phyloP scores from a whole-genome alignment of 129 eudicot genomes.

The Sambucus nigra region DNA sequence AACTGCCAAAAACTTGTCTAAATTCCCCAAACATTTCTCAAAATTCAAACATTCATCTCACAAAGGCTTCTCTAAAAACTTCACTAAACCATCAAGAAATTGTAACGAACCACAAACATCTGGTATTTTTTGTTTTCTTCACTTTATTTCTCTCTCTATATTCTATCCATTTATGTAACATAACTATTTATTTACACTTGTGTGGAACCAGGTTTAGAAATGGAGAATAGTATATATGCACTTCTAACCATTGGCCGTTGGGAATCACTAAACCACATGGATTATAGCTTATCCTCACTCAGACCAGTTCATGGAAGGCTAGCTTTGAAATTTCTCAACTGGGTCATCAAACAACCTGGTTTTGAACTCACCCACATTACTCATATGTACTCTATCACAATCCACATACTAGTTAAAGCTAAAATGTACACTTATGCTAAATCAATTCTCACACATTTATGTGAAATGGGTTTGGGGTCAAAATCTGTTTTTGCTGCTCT shows the following conservation, averaged over 20 bases:
- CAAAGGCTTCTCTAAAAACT: slow-evolving; percentile 18
- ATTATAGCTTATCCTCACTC: slow-evolving; percentile 53
- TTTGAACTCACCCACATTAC: slow-evolving; percentile 46
- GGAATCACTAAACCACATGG: slow-evolving; percentile 83
- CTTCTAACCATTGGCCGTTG: slow-evolving; percentile 71
- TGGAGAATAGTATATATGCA: slow-evolving; percentile 52
- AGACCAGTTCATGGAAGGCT: slow-evolving; percentile 79
- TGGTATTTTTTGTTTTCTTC: slow-evolving; percentile 20
- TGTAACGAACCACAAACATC: slow-evolving; percentile 6
- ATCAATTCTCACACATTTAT: slow-evolving; percentile 33
- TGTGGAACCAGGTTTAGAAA: slow-evolving; percentile 35
- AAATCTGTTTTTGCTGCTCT: slow-evolving; percentile 48
- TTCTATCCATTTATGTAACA: slow-evolving; percentile 4
- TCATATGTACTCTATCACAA: slow-evolving; percentile 60
- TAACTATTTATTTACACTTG: background rate
- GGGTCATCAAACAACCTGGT: slow-evolving; percentile 75
- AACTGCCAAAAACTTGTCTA: slow-evolving; percentile 7
- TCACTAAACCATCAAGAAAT: slow-evolving; percentile 7
- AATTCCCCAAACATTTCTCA: slow-evolving; percentile 4
- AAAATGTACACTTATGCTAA: slow-evolving; percentile 64
- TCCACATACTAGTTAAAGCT: slow-evolving; percentile 68
- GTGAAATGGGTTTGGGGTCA: slow-evolving; percentile 36
- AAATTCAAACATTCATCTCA: slow-evolving; percentile 23
- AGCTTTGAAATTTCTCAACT: slow-evolving; percentile 73
- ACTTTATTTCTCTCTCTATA: background rate